These are phyloP conservation scores for Dactylellina sp. DNA, from an alignment of 2,329 filamentous ascomycete genomes.

Conservation along the genomic window DNA sequence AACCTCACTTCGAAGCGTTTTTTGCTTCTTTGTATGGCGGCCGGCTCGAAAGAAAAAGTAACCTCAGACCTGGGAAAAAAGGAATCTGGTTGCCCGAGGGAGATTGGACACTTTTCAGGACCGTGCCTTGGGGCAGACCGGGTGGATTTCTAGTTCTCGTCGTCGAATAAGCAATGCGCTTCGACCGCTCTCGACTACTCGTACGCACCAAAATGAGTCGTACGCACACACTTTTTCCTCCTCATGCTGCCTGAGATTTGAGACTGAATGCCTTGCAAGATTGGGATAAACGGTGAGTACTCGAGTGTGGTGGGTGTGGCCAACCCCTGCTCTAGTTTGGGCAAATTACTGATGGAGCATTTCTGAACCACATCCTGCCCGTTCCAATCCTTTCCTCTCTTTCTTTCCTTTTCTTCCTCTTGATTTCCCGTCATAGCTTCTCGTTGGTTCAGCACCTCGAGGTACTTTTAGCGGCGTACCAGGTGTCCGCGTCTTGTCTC, in stretches of 20 bases:
- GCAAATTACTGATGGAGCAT: slow-evolving; percentile 52
- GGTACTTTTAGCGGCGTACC: slow-evolving; percentile 21
- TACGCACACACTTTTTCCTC: slow-evolving; percentile 43
- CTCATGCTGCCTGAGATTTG: slow-evolving; percentile 46
- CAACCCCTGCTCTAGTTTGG: slow-evolving; percentile 51
- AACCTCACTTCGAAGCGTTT: slow-evolving; percentile 5
- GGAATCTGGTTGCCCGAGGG: slow-evolving; percentile 39
- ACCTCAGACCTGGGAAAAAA: slow-evolving; percentile 32
- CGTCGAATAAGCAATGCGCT: slow-evolving; percentile 48
- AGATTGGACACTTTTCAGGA: slow-evolving; percentile 49
- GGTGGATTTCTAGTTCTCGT: slow-evolving; percentile 33
- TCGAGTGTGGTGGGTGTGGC: slow-evolving; percentile 32
- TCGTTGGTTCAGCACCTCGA: slow-evolving; percentile 5
- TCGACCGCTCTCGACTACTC: slow-evolving; percentile 9
- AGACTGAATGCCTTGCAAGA: slow-evolving; percentile 43
- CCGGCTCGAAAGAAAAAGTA: slow-evolving; percentile 30
- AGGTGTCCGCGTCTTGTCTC: not conserved
- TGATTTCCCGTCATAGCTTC: slow-evolving; percentile 11
- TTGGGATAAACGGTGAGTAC: slow-evolving; percentile 50
- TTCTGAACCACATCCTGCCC: slow-evolving; percentile 31
- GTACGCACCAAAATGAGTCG: slow-evolving; percentile 54
- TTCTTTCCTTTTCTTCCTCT: slow-evolving; percentile 6
- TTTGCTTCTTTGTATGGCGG: slow-evolving; percentile 36
- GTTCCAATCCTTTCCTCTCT: slow-evolving; percentile 14
- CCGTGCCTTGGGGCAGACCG: slow-evolving; percentile 46